Evolutionary conservation across 495 filamentous ascomycete genomes (phyloP).

Genomic region (Penicillium desertorum): DNA sequence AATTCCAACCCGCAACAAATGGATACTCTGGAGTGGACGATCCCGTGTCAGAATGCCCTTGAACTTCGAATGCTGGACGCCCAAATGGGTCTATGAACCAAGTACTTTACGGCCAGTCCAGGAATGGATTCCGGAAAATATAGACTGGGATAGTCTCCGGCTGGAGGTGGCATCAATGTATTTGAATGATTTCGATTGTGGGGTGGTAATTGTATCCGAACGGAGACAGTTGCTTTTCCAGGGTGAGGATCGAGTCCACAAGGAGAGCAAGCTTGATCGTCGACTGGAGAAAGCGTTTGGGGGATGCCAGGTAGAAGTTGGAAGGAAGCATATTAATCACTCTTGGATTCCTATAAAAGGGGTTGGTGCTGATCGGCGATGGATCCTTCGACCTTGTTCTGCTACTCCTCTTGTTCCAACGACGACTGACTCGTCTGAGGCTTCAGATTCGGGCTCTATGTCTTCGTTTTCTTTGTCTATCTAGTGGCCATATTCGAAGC

Average conservation of each 20-base stretch:
- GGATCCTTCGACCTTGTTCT: constrained; percentile 6
- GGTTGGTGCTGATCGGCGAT: constrained; percentile 9
- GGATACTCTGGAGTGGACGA: constrained; percentile 11
- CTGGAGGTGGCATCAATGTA: constrained; percentile 13
- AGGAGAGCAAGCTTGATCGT: constrained; percentile 9
- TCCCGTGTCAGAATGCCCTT: constrained; percentile 7
- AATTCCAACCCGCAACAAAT: constrained; percentile 12
- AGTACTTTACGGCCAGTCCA: neutral
- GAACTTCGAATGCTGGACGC: constrained; percentile 10
- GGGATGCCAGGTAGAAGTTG: constrained; percentile 7
- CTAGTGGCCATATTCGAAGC: neutral
- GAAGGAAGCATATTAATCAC: constrained; percentile 7
- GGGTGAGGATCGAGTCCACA: constrained; percentile 7
- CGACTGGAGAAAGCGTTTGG: constrained; percentile 1
- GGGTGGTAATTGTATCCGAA: constrained; percentile 10
- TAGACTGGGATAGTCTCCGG: constrained; percentile 15
- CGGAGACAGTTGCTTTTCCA: constrained; percentile 10
- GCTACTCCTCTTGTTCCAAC: constrained; percentile 12
- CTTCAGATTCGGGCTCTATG: neutral
- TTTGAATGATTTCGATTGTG: constrained; percentile 12
- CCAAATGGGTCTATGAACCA: constrained; percentile 11
- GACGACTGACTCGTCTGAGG: neutral
- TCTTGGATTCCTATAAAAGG: constrained; percentile 12
- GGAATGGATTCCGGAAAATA: constrained; percentile 9
- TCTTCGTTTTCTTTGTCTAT: neutral